These are phyloP conservation scores for Colletotrichum australisinense DNA, from an alignment of 2,329 filamentous ascomycete genomes.

Conservation along the genomic window DNA sequence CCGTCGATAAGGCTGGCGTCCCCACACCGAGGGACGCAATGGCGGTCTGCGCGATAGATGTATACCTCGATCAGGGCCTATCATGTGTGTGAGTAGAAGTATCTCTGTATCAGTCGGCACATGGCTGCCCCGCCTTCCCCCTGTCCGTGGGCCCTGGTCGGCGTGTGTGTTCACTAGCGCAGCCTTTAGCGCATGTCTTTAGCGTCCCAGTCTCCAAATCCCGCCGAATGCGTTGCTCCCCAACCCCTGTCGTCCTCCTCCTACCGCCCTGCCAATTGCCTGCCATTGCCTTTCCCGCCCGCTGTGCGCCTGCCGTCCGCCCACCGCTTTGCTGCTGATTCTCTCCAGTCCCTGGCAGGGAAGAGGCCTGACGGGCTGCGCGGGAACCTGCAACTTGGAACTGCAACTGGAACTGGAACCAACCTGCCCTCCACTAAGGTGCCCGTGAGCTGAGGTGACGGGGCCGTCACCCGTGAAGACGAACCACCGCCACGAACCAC, in stretches of 20 bases:
- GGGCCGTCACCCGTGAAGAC: neutral
- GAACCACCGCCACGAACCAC: neutral
- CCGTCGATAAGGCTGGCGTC: slow-evolving; percentile 19
- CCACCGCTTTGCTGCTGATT: neutral
- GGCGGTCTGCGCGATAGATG: slow-evolving; percentile 1
- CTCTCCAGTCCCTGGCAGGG: slow-evolving; percentile 8
- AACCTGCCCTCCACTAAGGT: neutral
- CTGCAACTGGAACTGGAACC: slow-evolving; percentile 20
- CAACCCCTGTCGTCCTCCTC: slow-evolving; percentile 3
- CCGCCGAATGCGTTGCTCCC: neutral
- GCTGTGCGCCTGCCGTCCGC: neutral
- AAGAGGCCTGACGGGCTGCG: slow-evolving; percentile 20
- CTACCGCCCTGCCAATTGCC: neutral
- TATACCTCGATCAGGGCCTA: neutral
- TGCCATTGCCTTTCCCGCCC: neutral
- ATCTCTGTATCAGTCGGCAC: slow-evolving; percentile 1
- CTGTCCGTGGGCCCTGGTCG: neutral
- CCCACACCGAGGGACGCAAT: neutral
- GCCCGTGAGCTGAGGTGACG: neutral
- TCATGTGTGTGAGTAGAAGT: neutral
- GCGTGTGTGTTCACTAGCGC: neutral
- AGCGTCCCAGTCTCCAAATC: neutral
- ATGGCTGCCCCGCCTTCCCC: slow-evolving; percentile 2
- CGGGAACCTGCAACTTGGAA: slow-evolving; percentile 18
- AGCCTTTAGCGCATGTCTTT: slow-evolving; percentile 15